A percentile compares a stretch with the other conserved stretches of the same genome.
Evolutionary conservation across 148 eudicot genomes (phyloP).

Genomic region (Camellia lanceoleosa): DNA sequence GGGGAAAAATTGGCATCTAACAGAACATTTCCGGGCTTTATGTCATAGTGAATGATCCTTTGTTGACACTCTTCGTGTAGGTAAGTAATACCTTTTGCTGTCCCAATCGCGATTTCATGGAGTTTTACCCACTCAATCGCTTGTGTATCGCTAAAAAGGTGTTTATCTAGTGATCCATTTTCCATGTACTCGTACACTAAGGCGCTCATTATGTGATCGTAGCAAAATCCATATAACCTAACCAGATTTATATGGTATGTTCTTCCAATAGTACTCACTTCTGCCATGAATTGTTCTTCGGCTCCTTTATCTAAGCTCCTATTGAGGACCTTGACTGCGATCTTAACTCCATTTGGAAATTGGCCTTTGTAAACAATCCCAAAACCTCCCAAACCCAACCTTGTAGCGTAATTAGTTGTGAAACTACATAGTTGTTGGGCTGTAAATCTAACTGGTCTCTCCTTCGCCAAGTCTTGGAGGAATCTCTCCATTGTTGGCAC

Average conservation of each 20-base stretch:
- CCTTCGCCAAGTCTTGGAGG: conserved; percentile 10
- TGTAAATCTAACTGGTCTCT: neutral
- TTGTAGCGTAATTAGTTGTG: neutral
- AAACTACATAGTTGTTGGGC: neutral
- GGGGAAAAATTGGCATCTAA: neutral
- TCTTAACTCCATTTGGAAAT: conserved; percentile 18
- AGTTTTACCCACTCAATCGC: conserved; percentile 3
- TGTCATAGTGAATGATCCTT: conserved; percentile 9
- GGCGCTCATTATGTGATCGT: neutral
- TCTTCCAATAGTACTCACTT: conserved; percentile 9
- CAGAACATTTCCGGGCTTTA: conserved; percentile 8
- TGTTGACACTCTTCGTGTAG: conserved; percentile 6
- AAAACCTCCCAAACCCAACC: conserved; percentile 23
- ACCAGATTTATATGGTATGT: conserved; percentile 2
- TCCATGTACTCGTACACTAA: conserved; percentile 15
- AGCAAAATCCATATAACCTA: neutral
- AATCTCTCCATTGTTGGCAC: conserved; percentile 2
- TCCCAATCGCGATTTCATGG: conserved; percentile 7
- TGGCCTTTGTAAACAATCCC: conserved; percentile 29
- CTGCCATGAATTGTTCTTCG: conserved; percentile 22
- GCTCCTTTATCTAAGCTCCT: conserved; percentile 13
- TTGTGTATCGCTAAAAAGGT: neutral
- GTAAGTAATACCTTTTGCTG: conserved; percentile 13
- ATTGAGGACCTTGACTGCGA: conserved; percentile 26
- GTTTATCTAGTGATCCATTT: neutral